A percentile compares a stretch with the other conserved stretches of the same genome.
These are phyloP conservation scores for Alternaria burnsii DNA, from an alignment of 2,329 filamentous ascomycete species.

Conservation along the genomic window DNA sequence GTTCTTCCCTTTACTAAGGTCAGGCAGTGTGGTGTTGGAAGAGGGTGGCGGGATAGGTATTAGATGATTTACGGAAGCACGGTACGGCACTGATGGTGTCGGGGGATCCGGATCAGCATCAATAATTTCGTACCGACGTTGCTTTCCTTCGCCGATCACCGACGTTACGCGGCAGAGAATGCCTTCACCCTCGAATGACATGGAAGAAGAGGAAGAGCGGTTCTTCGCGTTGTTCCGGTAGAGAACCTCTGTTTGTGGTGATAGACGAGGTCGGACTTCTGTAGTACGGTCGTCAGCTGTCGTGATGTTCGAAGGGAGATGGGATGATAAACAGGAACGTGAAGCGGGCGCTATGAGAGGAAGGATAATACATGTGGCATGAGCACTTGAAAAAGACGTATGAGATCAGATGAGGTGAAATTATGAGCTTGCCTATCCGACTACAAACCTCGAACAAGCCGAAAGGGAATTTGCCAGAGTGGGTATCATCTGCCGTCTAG, in stretches of 20 bases:
- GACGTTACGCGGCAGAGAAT: conserved; percentile 61
- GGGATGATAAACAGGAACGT: conserved; percentile 1
- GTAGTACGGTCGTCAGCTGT: conserved; percentile 7
- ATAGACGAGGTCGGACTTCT: conserved; percentile 41
- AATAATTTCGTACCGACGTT: conserved; percentile 62
- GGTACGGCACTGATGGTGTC: conserved; percentile 51
- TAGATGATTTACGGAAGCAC: conserved; percentile 58
- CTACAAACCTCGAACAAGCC: conserved; percentile 31
- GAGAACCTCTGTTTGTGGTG: conserved; percentile 59
- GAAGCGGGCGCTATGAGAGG: conserved; percentile 1
- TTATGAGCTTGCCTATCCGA: conserved; percentile 29
- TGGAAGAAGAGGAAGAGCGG: conserved; percentile 30
- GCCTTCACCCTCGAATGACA: conserved; percentile 57
- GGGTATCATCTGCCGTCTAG: conserved; percentile 33
- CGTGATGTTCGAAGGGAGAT: conserved; percentile 3
- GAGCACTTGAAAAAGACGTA: conserved; percentile 19
- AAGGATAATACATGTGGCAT: conserved; percentile 13
- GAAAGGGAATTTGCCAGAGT: conserved; percentile 18
- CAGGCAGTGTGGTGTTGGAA: conserved; percentile 52
- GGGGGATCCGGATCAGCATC: conserved; percentile 57
- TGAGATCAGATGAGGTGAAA: conserved; percentile 22
- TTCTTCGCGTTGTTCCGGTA: conserved; percentile 59
- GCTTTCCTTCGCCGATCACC: conserved; percentile 63
- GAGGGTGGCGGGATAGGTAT: conserved; percentile 55
- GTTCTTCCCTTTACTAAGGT: conserved; percentile 53